Conservation (phyloP, 2,329 filamentous ascomycete species). For the Pyricularia sp. region DNA sequence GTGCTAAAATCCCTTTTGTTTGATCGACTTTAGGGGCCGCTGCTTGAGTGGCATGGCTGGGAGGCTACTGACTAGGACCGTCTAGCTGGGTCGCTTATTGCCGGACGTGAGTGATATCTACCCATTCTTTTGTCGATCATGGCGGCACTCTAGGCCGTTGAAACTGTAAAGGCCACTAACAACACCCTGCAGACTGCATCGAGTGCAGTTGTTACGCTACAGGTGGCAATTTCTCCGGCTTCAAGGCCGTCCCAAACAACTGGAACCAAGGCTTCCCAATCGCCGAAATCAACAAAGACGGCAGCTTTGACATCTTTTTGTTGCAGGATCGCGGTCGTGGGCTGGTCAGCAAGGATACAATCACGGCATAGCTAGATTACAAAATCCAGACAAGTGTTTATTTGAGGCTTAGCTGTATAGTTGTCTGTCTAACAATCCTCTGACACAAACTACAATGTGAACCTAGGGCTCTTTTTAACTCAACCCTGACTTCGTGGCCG, state of each 20-base stretch:
- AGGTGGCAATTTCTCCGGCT: conserved; percentile 45
- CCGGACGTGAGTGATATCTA: conserved; percentile 22
- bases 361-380: conserved; percentile 9
- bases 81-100: conserved; percentile 39
- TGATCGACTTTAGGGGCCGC: conserved; percentile 29
- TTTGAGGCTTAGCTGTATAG: no score
- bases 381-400: conserved; percentile 9
- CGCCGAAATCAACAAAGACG: conserved; percentile 24
- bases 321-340: conserved; percentile 24
- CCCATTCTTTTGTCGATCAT: not conserved
- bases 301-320: conserved; percentile 24
- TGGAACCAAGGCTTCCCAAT: conserved; percentile 26
- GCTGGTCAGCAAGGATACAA: conserved; percentile 19
- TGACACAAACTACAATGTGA: no score
- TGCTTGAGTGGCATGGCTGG: conserved; percentile 48
- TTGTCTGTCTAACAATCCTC: no score
- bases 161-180: not conserved
- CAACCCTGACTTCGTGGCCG: conserved; percentile 36
- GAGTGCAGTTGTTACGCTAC: conserved; percentile 45
- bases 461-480: conserved; percentile 27
- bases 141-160: no score
- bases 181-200: conserved; percentile 30
- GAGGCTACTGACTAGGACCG: conserved; percentile 32
- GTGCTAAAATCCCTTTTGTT: not conserved
- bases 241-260: conserved; percentile 21